Percentiles rank a stretch among this genome's conserved stretches.
phyloP scores from a whole-genome alignment of 1,139 yeast genomes.

The Sugiyamaella xylanicola region DNA sequence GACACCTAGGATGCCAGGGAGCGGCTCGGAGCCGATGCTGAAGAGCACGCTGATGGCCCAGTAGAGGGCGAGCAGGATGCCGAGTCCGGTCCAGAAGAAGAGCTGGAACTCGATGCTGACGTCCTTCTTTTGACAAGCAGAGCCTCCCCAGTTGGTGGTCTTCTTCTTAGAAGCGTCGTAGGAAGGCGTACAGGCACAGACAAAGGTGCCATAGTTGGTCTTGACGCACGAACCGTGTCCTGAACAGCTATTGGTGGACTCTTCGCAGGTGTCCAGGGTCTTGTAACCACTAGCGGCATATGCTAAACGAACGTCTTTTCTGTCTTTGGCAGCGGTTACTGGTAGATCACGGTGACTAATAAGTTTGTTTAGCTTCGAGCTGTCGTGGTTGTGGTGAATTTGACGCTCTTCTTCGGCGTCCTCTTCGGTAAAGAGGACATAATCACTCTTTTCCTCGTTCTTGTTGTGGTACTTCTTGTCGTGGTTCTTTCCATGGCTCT shows the following conservation, averaged over 20 bases:
- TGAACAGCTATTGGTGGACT: conserved; percentile 57
- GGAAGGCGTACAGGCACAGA: conserved; percentile 61
- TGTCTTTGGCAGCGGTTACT: conserved; percentile 1
- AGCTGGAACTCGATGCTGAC: conserved; percentile 65
- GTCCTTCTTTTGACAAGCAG: conserved; percentile 66
- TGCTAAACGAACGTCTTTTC: conserved; percentile 7
- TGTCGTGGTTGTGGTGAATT: not conserved
- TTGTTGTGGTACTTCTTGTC: not conserved
- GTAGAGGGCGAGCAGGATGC: conserved; percentile 49
- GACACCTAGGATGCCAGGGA: conserved; percentile 70
- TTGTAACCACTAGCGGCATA: conserved; percentile 11
- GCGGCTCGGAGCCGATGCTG: conserved; percentile 58
- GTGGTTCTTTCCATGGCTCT: conserved; percentile 8
- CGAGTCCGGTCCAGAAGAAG: conserved; percentile 65
- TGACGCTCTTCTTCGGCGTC: too few species aligned
- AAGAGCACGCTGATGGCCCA: conserved; percentile 59
- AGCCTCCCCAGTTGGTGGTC: conserved; percentile 70
- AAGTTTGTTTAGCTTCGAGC: too few species aligned
- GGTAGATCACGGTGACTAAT: conserved; percentile 8
- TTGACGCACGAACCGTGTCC: conserved; percentile 63
- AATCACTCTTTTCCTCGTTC: not conserved
- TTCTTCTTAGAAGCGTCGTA: conserved; percentile 48
- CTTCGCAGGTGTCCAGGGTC: conserved; percentile 51
- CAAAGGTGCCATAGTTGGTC: conserved; percentile 46
- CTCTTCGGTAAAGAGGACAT: too few species aligned